A percentile compares a stretch with the other conserved stretches of the same genome.
Conservation (phyloP, 2,329 filamentous ascomycete species). For the Dactylellina drechsleri region DNA sequence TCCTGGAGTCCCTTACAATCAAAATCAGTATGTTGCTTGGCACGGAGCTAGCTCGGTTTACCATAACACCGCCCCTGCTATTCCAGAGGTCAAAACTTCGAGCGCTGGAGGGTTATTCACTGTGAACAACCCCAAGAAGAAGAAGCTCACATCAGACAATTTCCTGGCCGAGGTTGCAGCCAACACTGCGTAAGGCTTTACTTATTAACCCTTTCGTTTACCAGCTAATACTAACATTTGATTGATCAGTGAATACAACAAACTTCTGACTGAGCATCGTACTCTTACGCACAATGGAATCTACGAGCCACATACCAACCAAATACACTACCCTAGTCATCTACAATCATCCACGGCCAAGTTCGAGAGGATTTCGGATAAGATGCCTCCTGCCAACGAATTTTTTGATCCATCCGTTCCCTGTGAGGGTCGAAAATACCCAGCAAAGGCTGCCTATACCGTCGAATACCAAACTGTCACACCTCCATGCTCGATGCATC, state of each 20-base stretch:
- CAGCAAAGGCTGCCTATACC: constrained; percentile 9
- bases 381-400: constrained; percentile 16
- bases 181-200: constrained; percentile 37
- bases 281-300: constrained; percentile 20
- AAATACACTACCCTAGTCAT: constrained; percentile 28
- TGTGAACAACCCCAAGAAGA: constrained; percentile 47
- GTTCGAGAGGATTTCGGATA: constrained; percentile 28
- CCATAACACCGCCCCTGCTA: constrained; percentile 82
- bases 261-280: constrained; percentile 35
- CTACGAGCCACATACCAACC: constrained; percentile 51
- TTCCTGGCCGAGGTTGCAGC: constrained; percentile 27
- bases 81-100: constrained; percentile 72
- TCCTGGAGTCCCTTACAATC: constrained; percentile 85
- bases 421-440: constrained; percentile 20
- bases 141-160: constrained; percentile 45
- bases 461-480: constrained; percentile 26
- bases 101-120: constrained; percentile 41
- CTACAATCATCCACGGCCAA: constrained; percentile 31
- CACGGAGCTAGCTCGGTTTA: constrained; percentile 96
- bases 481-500: constrained; percentile 16
- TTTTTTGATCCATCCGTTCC: constrained; percentile 30
- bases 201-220: no score
- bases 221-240: constrained; percentile 15
- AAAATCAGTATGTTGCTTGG: constrained; percentile 99
- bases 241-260: constrained; percentile 36